A percentile compares a stretch with the other conserved stretches of the same genome.
phyloP scores from a whole-genome alignment of 2,329 filamentous ascomycete species.

The Chalaropsis ovoidea region DNA sequence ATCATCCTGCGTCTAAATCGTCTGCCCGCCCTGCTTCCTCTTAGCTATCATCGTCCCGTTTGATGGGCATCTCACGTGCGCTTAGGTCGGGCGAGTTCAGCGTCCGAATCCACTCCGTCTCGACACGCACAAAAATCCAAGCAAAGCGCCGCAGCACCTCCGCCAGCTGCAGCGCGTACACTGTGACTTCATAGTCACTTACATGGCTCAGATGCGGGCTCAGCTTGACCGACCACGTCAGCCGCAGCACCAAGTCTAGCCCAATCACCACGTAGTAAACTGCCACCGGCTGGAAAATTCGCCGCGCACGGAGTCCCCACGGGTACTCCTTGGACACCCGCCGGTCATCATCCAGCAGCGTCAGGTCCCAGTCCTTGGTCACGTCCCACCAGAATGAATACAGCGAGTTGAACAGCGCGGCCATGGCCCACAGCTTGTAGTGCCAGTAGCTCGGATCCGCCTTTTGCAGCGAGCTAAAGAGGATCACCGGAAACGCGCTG shows the following conservation, averaged over 20 bases:
- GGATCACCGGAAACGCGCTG: slow-evolving; percentile 85
- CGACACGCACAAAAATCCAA: slow-evolving; percentile 93
- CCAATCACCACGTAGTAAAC: slow-evolving; percentile 76
- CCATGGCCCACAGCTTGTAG: slow-evolving; percentile 56
- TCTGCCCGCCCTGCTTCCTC: background rate
- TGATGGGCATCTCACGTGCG: slow-evolving; percentile 59
- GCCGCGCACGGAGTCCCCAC: slow-evolving; percentile 64
- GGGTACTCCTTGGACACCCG: slow-evolving; percentile 56
- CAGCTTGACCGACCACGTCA: slow-evolving; percentile 85
- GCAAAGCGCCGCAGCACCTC: slow-evolving; percentile 87
- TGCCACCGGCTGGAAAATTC: slow-evolving; percentile 59
- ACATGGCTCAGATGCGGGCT: slow-evolving; percentile 72
- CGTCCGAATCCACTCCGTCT: slow-evolving; percentile 76
- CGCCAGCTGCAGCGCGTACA: slow-evolving; percentile 76
- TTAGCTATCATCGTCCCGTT: slow-evolving; percentile 39
- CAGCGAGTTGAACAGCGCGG: slow-evolving; percentile 69
- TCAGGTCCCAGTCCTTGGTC: slow-evolving; percentile 91
- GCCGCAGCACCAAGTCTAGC: slow-evolving; percentile 71
- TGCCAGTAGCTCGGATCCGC: slow-evolving; percentile 37
- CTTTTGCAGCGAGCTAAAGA: slow-evolving; percentile 65
- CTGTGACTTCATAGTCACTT: slow-evolving; percentile 75
- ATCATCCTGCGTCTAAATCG: background rate
- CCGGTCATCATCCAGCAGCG: slow-evolving; percentile 55
- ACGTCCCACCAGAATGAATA: slow-evolving; percentile 99
- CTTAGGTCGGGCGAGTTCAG: slow-evolving; percentile 60